These are phyloP conservation scores for Naganishia randhawae DNA, from an alignment of 768 basidiomycete species.

Conservation along the genomic window DNA sequence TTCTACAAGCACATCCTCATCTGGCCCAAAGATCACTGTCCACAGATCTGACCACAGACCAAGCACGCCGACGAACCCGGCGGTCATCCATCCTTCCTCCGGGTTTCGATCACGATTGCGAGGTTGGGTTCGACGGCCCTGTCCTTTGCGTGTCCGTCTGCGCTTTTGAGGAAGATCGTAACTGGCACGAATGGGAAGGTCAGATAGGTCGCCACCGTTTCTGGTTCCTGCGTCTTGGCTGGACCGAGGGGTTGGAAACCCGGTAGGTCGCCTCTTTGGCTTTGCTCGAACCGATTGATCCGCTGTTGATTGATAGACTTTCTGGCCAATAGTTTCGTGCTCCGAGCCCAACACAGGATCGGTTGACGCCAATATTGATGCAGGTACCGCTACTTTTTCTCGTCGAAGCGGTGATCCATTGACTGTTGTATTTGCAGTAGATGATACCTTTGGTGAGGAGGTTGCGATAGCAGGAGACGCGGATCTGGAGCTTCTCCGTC, in stretches of 20 bases:
- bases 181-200: too few relatives aligned
- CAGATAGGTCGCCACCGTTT: neutral
- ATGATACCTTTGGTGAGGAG: neutral
- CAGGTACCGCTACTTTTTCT: neutral
- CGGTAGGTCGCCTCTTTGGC: neutral
- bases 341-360: neutral
- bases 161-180: neutral
- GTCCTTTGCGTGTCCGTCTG: neutral
- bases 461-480: neutral
- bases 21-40: conserved; percentile 18
- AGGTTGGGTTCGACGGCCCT: neutral
- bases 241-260: neutral
- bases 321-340: neutral
- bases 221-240: neutral
- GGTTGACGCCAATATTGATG: conserved; percentile 6
- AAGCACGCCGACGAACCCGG: conserved; percentile 7
- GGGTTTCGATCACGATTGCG: conserved; percentile 15
- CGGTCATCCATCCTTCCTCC: conserved; percentile 20
- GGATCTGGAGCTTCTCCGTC: neutral
- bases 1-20: neutral
- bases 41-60: conserved; percentile 13
- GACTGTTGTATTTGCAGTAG: neutral
- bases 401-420: conserved; percentile 1
- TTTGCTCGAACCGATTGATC: neutral
- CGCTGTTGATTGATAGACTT: neutral